Percentiles rank a stretch among this genome's conserved stretches.
phyloP scores from a whole-genome alignment of 257 asterid species.

The Solanum clarkiae region DNA sequence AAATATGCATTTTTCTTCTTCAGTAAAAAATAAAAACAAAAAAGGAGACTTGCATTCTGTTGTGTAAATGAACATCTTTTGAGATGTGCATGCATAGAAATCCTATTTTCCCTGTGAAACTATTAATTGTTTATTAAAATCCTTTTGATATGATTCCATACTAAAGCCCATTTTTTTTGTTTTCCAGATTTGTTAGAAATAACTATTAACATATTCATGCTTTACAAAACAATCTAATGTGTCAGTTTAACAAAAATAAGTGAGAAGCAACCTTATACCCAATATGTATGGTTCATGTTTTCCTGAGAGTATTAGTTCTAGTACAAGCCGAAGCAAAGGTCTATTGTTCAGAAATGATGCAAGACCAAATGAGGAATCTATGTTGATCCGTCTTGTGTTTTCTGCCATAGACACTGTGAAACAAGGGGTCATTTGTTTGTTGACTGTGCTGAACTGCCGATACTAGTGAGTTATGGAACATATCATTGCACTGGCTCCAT shows the following conservation, averaged over 20 bases:
- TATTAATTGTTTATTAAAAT: background rate
- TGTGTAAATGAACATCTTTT: background rate
- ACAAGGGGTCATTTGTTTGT: background rate
- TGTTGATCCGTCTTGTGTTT: background rate
- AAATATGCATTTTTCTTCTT: background rate
- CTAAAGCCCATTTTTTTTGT: background rate
- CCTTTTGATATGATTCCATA: background rate
- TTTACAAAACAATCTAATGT: background rate
- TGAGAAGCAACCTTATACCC: background rate
- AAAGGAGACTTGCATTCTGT: background rate
- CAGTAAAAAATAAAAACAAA: background rate
- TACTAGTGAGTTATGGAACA: background rate
- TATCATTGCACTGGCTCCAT: background rate
- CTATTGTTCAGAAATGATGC: background rate
- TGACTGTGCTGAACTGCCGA: background rate
- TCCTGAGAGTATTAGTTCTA: background rate
- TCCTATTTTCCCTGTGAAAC: background rate
- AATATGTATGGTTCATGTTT: background rate
- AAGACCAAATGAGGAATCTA: background rate
- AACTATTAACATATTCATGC: background rate
- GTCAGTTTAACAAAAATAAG: background rate
- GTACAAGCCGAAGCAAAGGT: background rate
- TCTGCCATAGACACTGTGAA: background rate
- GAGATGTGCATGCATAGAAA: background rate
- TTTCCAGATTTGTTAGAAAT: background rate